Evolutionary conservation across 345 rosid species (phyloP).

Genomic region (Sisymbrium altissimum): DNA sequence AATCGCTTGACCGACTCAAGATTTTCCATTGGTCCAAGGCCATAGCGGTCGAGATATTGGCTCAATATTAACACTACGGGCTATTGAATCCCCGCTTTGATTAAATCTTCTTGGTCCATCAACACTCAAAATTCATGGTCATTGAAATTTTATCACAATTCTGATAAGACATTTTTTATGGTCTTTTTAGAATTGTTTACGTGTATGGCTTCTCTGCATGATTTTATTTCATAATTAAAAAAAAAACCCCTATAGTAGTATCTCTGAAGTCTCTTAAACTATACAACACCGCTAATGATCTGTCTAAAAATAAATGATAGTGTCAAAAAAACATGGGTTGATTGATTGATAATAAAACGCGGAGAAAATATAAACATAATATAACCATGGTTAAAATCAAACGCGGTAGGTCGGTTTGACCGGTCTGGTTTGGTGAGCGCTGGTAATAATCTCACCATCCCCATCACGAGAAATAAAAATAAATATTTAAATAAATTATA

Average conservation of each 20-base stretch:
- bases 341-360: neutral
- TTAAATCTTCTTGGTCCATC: no score
- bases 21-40: slow-evolving; percentile 10
- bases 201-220: no score
- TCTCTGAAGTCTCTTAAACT: no score
- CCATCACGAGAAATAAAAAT: neutral
- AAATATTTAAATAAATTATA: neutral
- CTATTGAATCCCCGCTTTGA: neutral
- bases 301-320: no score
- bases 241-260: no score
- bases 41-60: slow-evolving; percentile 1
- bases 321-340: neutral
- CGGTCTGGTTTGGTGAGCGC: slow-evolving; percentile 70
- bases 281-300: no score
- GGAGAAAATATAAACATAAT: neutral
- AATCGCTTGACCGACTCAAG: slow-evolving; percentile 10
- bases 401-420: slow-evolving; percentile 55
- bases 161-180: no score
- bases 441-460: slow-evolving; percentile 30
- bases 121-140: no score
- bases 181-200: no score
- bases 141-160: no score
- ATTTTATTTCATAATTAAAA: no score
- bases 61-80: neutral
- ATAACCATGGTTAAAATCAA: slow-evolving; percentile 36